phyloP scores from a whole-genome alignment of 495 filamentous ascomycete genomes.

The Beverwykella pulmonaria region DNA sequence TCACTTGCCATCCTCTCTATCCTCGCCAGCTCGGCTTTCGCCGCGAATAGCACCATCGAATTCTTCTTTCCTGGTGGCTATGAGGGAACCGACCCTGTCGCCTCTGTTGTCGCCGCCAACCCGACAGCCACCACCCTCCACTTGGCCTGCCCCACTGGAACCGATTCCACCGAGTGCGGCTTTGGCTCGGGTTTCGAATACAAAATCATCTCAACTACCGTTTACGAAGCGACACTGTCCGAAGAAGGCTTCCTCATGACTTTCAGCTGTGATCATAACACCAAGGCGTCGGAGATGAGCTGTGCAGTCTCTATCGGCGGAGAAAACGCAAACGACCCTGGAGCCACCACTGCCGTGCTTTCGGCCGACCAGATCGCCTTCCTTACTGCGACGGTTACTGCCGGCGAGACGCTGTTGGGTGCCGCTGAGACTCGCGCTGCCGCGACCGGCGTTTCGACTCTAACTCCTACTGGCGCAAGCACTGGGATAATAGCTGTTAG shows the following conservation, averaged over 20 bases:
- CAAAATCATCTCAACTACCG: slow-evolving; percentile 21
- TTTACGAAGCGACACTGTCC: slow-evolving; percentile 5
- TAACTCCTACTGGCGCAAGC: too few species aligned
- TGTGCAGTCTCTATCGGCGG: slow-evolving; percentile 3
- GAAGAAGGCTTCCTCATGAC: slow-evolving; percentile 5
- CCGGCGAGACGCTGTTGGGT: slow-evolving; percentile 5
- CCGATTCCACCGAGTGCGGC: slow-evolving; percentile 17
- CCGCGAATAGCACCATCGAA: slow-evolving; percentile 64
- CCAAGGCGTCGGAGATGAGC: neutral
- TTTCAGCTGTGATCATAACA: slow-evolving; percentile 1
- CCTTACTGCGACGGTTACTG: slow-evolving; percentile 21
- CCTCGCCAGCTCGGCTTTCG: slow-evolving; percentile 6
- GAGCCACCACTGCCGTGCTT: neutral
- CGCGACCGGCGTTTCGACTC: neutral
- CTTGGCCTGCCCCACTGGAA: slow-evolving; percentile 21
- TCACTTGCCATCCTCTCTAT: slow-evolving; percentile 6
- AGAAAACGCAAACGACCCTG: slow-evolving; percentile 7
- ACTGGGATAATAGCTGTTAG: neutral
- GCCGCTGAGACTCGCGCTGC: slow-evolving; percentile 6
- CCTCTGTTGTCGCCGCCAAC: slow-evolving; percentile 18
- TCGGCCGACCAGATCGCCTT: slow-evolving; percentile 1
- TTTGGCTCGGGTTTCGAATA: slow-evolving; percentile 7
- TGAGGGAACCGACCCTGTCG: slow-evolving; percentile 12
- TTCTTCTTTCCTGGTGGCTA: slow-evolving; percentile 72
- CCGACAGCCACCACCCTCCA: slow-evolving; percentile 17